Base-by-base conservation (phyloP, 2,329 filamentous ascomycete species). In the Cytospora piceae region DNA sequence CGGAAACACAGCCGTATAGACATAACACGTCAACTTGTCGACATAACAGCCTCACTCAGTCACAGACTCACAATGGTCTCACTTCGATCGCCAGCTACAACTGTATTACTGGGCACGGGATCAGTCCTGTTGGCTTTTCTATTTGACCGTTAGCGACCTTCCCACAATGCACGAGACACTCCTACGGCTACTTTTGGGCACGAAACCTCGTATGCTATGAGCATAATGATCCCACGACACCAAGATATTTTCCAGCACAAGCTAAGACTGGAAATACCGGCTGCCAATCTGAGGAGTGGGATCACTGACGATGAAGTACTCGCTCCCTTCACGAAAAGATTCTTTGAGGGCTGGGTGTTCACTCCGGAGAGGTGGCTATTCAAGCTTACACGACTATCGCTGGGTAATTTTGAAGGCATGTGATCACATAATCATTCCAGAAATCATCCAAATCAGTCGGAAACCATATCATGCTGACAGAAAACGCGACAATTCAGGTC, bases 321-420 rank as follows among this genome's bases (percentile, higher is more conserved):
- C 6, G 55, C 55, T 15, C 27, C 37, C 7, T 58, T 63, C 31
- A 58, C 42, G 1, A 37, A 58, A 9, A 54, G 61, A 9, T 63
- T 58, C 29, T 63, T 63, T 63, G 61, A 54, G 1, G 61, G 54
- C 29, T 58, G 61, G 61, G n/a, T 63, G 1, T 63, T 58, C 42
- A 58, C 53, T 34, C 61, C 54, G 11, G 61, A 63, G 61, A 27
- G 61, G 17, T 63, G 52, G 61, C 51, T 63, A 2, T 58, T 58
- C 17, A 1, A 20, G 14, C 4, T 53, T 11, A 63, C 42, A 7
- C 20, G 54, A 15, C 42, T 58, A 3, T 52, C 42, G 17, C 2
- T 58, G 11, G 24, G 24, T 8, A 37, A 58, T 22, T 32, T 37
- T 12, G 54, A 42, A 3, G 46, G 54, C 15, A 52, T 31, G 39